Evolutionary conservation across 1,284 basidiomycete species (phyloP), one percentile per base, ranked within the genome.

Genomic region (Rhizoctonia solani): DNA sequence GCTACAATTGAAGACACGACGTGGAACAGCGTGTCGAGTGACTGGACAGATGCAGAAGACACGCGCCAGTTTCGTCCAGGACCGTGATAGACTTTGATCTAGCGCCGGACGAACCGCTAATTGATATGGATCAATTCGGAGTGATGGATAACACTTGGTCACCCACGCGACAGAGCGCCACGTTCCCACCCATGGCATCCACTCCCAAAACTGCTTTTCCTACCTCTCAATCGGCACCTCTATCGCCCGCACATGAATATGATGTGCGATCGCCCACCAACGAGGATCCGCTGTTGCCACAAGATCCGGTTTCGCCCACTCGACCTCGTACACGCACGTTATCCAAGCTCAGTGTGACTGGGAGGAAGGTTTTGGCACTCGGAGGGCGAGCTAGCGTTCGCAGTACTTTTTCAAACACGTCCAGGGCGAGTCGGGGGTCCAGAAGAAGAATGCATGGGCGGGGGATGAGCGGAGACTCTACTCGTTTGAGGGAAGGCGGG

Each of bases 341-440:
- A 27, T 63, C 59, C 3, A 63, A 63, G 25, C 30, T 63, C 2
- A 63, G 59, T 23, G 21, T 32, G 14, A 56, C 54, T 11, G 39
- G 54, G 25, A 37, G 37, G 9, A 37, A 39, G 9, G 39, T 54
- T 2, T 54, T 14, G 29, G 29, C 25, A 50, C 21, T 16, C 25
- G 11, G 41, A 25, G 59, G 59, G 1, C 34, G 47, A 8, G 25
- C 58, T 11, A 61, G 30, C 21, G 4, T 25, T 34, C 50, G 50
- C 46, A 53, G 59, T 37, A 49, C 34, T 9, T 55, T 55, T 37
- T 55, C 54, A 4, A 54, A 16, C 30, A 30, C 50, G 4, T 50
- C 27, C 13, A 54, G 27, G 13, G 34, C 23, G 54, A 16, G 34
- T 46, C 8, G 44, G 9, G 21, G 19, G 44, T 46, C 44, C n/a